Evolutionary conservation across 768 basidiomycete genomes (phyloP), one percentile per base, ranked within the genome.

Genomic region (Boletellus ananiceps): DNA sequence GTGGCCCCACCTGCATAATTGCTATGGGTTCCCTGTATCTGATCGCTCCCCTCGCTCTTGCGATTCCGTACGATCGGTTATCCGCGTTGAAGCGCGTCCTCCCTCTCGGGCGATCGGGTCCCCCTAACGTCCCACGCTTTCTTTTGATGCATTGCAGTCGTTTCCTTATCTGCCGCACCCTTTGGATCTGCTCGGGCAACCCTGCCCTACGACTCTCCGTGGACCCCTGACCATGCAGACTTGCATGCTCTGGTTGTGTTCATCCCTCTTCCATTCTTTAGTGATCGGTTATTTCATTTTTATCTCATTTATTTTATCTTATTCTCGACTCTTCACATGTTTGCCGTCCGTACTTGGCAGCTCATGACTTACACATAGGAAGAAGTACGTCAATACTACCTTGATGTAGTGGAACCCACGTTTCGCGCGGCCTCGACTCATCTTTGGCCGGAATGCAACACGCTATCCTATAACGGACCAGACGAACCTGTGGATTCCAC

Each of bases 351-450:
- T 48, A 42, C 27, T 42, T 44, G 12, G 40, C 46, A 40, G 53
- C 62, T 66, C 40, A 66, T 42, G 35, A 44, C 44, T 40, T 49
- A 38, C 48, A 52, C 39, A 47, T 56, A 69, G 69, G 67, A 63
- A 34, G 69, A 70, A 56, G 29, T 70, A 65, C 67, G 54, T 53
- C 67, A 60, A 51, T 68, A 70, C 54, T 68, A 67, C 44, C 35
- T 39, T 32, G 41, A 55, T 46, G 50, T 58, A 47, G 66, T 62
- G 54, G 58, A 62, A 40, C 67, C 66, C 66, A 69, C 57, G 59
- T 53, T 67, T 36, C 51, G 13, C 47, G 51, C 52, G 47, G 52
- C 32, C 18, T 57, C 40, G 36, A 47, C 40, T 8, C 35, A 45
- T 34, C 34, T 50, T 38, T 38, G 52, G 40, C 44, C 48, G 32